phyloP scores from a whole-genome alignment of 495 filamentous ascomycete genomes.

The Penicillium macrosclerotiorum region DNA sequence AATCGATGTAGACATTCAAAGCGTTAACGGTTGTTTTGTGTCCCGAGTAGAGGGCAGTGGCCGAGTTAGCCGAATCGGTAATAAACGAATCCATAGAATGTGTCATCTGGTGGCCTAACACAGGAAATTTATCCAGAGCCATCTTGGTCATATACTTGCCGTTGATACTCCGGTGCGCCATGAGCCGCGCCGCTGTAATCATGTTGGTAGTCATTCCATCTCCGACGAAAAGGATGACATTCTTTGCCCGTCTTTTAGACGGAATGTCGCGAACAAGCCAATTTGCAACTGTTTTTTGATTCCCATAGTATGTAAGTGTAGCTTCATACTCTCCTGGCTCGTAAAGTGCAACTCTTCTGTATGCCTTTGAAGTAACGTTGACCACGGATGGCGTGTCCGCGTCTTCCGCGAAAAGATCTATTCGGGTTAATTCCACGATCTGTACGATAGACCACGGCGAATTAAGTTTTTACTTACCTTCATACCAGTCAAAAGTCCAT shows the following conservation, averaged over 20 bases:
- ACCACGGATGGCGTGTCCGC: slow-evolving; percentile 61
- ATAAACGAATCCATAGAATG: slow-evolving; percentile 76
- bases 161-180: slow-evolving; percentile 72
- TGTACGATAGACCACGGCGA: not conserved
- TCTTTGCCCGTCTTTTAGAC: slow-evolving; percentile 67
- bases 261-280: slow-evolving; percentile 69
- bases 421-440: slow-evolving; percentile 8
- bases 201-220: slow-evolving; percentile 82
- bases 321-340: slow-evolving; percentile 71
- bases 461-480: slow-evolving; percentile 44
- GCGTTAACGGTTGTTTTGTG: slow-evolving; percentile 75
- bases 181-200: slow-evolving; percentile 68
- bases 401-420: slow-evolving; percentile 68
- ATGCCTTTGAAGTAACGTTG: slow-evolving; percentile 68
- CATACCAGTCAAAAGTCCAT: slow-evolving; percentile 71
- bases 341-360: slow-evolving; percentile 63
- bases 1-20: slow-evolving; percentile 70
- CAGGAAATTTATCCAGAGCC: slow-evolving; percentile 68
- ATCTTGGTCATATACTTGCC: slow-evolving; percentile 68
- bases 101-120: slow-evolving; percentile 67
- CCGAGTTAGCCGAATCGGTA: slow-evolving; percentile 75
- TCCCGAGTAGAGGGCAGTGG: slow-evolving; percentile 69
- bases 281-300: slow-evolving; percentile 59
- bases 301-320: slow-evolving; percentile 65
- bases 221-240: slow-evolving; percentile 74